These are phyloP conservation scores for Tetrahymena elliotti DNA, from an alignment of 73 alveolate genomes.

Conservation along the genomic window DNA sequence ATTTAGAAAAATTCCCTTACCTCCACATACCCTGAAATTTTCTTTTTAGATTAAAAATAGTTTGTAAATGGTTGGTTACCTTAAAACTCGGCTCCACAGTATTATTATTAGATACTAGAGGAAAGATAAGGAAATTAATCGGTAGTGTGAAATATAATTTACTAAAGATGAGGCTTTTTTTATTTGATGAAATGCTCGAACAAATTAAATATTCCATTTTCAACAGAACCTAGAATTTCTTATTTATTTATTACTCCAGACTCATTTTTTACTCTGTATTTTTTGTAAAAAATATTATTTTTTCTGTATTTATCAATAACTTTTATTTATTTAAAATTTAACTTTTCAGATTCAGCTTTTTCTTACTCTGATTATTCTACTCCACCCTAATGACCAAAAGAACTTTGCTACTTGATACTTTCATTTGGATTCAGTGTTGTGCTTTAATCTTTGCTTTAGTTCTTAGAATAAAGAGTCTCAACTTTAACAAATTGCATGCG, in stretches of 20 bases:
- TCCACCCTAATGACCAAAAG: too few relatives aligned
- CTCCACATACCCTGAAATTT: too few relatives aligned
- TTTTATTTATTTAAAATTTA: neutral
- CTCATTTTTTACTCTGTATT: neutral
- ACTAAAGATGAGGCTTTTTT: neutral
- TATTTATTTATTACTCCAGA: neutral
- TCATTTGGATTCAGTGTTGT: too few relatives aligned
- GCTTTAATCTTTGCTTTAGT: too few relatives aligned
- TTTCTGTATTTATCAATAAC: neutral
- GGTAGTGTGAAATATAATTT: neutral
- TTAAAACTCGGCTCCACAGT: neutral
- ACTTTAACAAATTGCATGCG: neutral
- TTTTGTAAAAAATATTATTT: neutral
- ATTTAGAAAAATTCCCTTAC: too few relatives aligned
- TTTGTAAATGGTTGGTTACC: neutral
- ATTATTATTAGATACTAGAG: neutral
- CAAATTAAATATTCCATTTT: neutral
- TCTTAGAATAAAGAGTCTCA: neutral
- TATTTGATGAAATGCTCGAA: neutral
- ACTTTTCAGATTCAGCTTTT: neutral
- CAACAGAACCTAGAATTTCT: neutral
- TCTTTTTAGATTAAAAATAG: too few relatives aligned
- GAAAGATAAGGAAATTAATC: neutral
- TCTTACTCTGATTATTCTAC: neutral
- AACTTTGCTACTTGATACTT: too few relatives aligned